phyloP scores from a whole-genome alignment of 345 rosid species.

The Eucalyptus regnans region DNA sequence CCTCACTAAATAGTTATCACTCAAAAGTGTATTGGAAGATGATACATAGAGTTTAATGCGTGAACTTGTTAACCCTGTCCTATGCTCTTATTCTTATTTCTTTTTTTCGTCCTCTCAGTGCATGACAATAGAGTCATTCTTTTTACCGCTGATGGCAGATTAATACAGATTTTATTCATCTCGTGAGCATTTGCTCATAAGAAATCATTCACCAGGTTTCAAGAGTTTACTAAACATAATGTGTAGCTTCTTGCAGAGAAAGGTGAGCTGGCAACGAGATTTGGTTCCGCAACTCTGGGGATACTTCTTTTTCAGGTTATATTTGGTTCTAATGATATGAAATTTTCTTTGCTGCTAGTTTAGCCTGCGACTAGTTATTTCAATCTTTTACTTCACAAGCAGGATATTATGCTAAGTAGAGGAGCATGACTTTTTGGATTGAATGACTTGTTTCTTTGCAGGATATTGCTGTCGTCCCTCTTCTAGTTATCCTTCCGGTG shows the following conservation, averaged over 20 bases:
- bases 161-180: neutral
- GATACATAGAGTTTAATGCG: neutral
- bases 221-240: constrained; percentile 24
- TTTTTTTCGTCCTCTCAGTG: neutral
- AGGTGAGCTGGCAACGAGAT: constrained; percentile 97
- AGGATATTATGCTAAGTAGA: neutral
- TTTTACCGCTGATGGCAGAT: neutral
- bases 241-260: constrained; percentile 95
- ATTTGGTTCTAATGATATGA: neutral
- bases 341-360: neutral
- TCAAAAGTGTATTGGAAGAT: neutral
- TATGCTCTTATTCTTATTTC: neutral
- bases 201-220: neutral
- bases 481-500: constrained; percentile 86
- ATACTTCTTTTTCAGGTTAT: constrained; percentile 93
- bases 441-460: constrained; percentile 17
- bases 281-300: constrained; percentile 97
- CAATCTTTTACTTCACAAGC: neutral
- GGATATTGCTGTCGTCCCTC: constrained; percentile 96
- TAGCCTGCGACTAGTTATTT: neutral
- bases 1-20: neutral
- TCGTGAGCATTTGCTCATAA: neutral
- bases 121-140: neutral
- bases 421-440: neutral
- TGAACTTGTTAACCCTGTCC: neutral